Conservation (phyloP, 1,284 basidiomycete species). For the Cystobasidiaceae sp. region DNA sequence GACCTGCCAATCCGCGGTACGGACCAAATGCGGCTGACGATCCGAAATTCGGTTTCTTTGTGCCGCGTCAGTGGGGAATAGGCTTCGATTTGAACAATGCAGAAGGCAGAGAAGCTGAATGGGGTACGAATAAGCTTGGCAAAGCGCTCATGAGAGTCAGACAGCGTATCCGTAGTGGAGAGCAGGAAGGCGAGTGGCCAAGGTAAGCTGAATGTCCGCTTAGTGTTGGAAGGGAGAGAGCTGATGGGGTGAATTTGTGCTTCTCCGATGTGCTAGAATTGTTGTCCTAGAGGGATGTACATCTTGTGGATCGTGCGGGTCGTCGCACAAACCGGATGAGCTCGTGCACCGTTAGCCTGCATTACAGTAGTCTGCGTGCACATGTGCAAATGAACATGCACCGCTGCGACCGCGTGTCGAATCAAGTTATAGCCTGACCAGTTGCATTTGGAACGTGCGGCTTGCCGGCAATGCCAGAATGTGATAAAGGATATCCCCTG, state of each 20-base stretch:
- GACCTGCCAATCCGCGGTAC: no score
- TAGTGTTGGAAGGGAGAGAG: not conserved
- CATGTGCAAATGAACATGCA: no score
- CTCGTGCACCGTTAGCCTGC: not conserved
- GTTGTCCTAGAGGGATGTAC: conserved; percentile 29
- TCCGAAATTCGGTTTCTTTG: not conserved
- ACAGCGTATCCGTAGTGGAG: conserved; percentile 40
- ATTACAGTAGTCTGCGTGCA: no score
- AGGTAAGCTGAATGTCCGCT: not conserved
- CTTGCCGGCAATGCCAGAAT: no score
- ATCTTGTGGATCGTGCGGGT: conserved; percentile 20
- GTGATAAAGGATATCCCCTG: no score
- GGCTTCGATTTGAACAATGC: conserved; percentile 55
- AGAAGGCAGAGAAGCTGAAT: conserved; percentile 46
- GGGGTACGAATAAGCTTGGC: conserved; percentile 51
- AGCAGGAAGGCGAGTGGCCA: conserved; percentile 35
- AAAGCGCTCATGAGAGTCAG: conserved; percentile 46
- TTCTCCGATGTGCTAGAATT: not conserved
- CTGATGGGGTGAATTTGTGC: not conserved
- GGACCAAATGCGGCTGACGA: not conserved
- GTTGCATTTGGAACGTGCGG: no score
- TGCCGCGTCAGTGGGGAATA: conserved; percentile 53
- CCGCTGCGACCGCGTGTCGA: no score
- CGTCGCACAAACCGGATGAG: not conserved
- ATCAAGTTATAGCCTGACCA: no score